A percentile compares a stretch with the other conserved stretches of the same genome.
phyloP scores from a whole-genome alignment of 495 filamentous ascomycete species.

The Penicillium turbatum region DNA sequence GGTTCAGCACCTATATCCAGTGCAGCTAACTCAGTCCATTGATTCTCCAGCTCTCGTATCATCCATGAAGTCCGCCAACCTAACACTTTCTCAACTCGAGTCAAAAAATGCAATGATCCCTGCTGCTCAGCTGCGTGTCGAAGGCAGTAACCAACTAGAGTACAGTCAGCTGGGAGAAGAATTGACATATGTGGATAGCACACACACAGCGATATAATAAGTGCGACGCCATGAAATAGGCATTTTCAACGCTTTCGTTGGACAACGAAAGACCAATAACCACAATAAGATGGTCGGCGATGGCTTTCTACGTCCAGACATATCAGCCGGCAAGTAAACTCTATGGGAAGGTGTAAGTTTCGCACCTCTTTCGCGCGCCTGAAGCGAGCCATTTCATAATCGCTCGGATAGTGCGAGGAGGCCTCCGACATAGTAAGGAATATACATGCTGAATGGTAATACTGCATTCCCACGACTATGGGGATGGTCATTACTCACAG shows the following conservation, averaged over 20 bases:
- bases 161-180: not conserved
- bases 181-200: not conserved
- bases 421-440: conserved; percentile 31
- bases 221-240: conserved; percentile 39
- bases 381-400: conserved; percentile 29
- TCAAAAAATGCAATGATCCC: conserved; percentile 30
- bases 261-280: conserved; percentile 37
- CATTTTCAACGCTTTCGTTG: conserved; percentile 40
- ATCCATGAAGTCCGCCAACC: conserved; percentile 39
- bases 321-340: not conserved
- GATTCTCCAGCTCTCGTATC: conserved; percentile 22
- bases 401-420: conserved; percentile 18
- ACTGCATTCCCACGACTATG: conserved; percentile 37
- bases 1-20: conserved; percentile 7
- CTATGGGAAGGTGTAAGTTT: not conserved
- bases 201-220: conserved; percentile 36
- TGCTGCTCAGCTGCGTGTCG: conserved; percentile 28
- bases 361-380: conserved; percentile 31
- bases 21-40: conserved; percentile 30
- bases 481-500: not conserved
- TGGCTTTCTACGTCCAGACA: conserved; percentile 18
- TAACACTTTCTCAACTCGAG: conserved; percentile 26
- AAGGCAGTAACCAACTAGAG: conserved; percentile 34
- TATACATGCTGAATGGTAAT: conserved; percentile 34
- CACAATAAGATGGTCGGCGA: conserved; percentile 29